Evolutionary conservation across 73 alveolate species (phyloP), one percentile per base, ranked within the genome.

Genomic region (Blepharisma japonicum): DNA sequence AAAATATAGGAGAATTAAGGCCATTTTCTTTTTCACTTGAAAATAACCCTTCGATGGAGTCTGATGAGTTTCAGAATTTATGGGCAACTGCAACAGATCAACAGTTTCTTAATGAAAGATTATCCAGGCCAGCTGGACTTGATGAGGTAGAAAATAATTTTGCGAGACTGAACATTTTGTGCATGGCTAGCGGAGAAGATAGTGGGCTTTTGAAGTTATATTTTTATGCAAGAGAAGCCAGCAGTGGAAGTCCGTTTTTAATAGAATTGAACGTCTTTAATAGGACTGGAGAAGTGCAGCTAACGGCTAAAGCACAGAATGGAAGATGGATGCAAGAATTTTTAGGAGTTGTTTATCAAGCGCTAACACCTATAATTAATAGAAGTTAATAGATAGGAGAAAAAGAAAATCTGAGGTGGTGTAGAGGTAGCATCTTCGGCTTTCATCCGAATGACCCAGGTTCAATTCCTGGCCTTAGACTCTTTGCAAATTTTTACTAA

Each of bases 171-270:
- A 68, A 72, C n/a, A 86, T 86, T 25, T 70, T 9, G 67, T 68
- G 83, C 66, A 86, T 86, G 93, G 93, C 93, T 0, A 51, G 83
- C 6, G 93, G 93, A 4, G 76, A 86, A 50, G 68, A 71, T 38
- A 89, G 83, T 6, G 49, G 55, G 14, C 89, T 55, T 20, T 72
- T 86, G 27, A 86, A 86, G 56, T 86, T 86, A 74, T 86, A 56
- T 53, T 71, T 81, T 39, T 80, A 80, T 55, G 91, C 88, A 8
- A 42, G 77, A 48, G 38, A 56, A 46, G 32, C 23, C 4, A 86
- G 74, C 39, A 79, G 67, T 56, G 77, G 85, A 27, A 83, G 83
- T 56, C 55, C 66, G 6, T 84, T 80, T 82, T 32, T 84, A 54
- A 39, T 80, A 4, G 91, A 84, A 68, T 46, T 79, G 45, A 50